Conservation (phyloP, 371 early-diverging fungal species). For the Enteropsectra breve region DNA sequence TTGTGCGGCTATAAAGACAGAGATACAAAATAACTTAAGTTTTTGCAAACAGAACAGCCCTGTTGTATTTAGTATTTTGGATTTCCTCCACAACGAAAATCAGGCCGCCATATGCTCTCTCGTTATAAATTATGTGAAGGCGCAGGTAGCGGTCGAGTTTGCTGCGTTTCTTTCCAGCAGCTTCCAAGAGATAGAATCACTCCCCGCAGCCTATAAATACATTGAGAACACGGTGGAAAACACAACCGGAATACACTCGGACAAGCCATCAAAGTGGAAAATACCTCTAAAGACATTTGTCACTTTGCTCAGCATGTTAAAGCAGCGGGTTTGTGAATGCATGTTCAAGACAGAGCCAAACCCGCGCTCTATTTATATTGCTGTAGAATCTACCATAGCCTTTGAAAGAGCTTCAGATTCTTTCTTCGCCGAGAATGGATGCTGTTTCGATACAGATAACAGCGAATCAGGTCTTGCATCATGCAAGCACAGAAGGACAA, state of each 20-base stretch:
- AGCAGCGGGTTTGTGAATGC: conserved; percentile 44
- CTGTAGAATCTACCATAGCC: conserved; percentile 4
- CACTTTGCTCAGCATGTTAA: conserved; percentile 23
- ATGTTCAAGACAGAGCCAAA: conserved; percentile 30
- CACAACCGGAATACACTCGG: conserved; percentile 18
- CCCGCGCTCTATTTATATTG: conserved; percentile 14
- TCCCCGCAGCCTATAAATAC: conserved; percentile 14
- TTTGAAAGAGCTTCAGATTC: conserved; percentile 30
- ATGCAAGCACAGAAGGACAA: conserved; percentile 38
- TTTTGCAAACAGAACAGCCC: too few relatives aligned
- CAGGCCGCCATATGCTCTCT: too few relatives aligned
- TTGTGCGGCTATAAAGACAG: too few relatives aligned
- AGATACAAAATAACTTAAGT: too few relatives aligned
- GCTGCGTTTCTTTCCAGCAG: conserved; percentile 9
- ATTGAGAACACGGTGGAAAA: conserved; percentile 27
- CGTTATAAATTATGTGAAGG: conserved; percentile 6
- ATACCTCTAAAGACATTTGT: conserved; percentile 5
- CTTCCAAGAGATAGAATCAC: conserved; percentile 26
- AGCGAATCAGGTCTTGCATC: background rate
- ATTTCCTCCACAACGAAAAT: too few relatives aligned
- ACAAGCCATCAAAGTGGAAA: conserved; percentile 45
- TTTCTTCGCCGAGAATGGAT: conserved; percentile 13
- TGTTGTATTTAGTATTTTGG: too few relatives aligned
- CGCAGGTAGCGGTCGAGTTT: conserved; percentile 21
- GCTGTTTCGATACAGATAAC: conserved; percentile 14